These are phyloP conservation scores for Canna indica DNA, from an alignment of 176 grass and related monocot genomes.

Conservation along the genomic window DNA sequence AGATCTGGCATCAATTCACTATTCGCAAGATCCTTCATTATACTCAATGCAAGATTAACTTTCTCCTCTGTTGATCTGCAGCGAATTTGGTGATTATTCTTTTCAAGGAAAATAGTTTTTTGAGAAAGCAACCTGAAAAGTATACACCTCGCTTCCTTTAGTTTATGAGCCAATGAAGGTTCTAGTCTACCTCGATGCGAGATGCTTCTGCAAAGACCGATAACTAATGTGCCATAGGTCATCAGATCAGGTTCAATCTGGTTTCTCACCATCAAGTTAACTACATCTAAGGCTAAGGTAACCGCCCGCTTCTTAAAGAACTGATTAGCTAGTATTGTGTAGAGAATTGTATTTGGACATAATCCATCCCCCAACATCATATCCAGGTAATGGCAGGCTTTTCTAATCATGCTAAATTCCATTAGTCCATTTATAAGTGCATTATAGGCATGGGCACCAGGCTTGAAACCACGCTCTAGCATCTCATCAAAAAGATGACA, in stretches of 20 bases:
- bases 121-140: conserved; percentile 27
- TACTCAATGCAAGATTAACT: conserved; percentile 4
- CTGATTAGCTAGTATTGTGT: conserved; percentile 35
- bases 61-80: conserved; percentile 1
- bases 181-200: conserved; percentile 1
- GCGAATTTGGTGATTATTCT: background rate
- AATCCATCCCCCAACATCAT: conserved; percentile 34
- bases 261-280: conserved; percentile 24
- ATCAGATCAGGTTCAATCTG: conserved; percentile 29
- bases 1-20: conserved; percentile 30
- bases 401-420: conserved; percentile 20
- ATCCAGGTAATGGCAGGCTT: conserved; percentile 26
- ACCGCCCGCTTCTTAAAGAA: conserved; percentile 27
- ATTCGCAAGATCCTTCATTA: conserved; percentile 24
- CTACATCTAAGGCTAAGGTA: conserved; percentile 23
- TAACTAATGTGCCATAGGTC: conserved; percentile 25
- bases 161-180: conserved; percentile 17
- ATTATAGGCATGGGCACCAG: conserved; percentile 23
- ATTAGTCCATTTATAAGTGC: conserved; percentile 34
- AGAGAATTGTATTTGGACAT: conserved; percentile 28
- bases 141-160: conserved; percentile 23
- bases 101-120: conserved; percentile 1
- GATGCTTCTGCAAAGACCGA: conserved; percentile 27
- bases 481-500: conserved; percentile 32
- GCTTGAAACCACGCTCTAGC: conserved; percentile 21